These are phyloP conservation scores for Knoxia roxburghii DNA, from an alignment of 257 asterid genomes.

Conservation along the genomic window DNA sequence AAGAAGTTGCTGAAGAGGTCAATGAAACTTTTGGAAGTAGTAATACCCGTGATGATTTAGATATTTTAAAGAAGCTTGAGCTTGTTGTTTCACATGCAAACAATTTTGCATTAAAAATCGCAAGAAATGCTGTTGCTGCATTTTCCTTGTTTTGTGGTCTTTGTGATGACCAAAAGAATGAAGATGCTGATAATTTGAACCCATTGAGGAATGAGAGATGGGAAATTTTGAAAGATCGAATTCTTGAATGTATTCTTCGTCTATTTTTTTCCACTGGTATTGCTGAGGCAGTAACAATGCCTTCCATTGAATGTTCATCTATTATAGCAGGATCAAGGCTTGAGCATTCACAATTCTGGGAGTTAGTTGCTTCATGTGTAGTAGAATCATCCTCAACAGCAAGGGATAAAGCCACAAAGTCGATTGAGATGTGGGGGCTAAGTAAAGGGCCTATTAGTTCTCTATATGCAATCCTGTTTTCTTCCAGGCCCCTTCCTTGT, in stretches of 20 bases:
- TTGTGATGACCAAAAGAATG: slow-evolving; percentile 36
- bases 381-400: slow-evolving; percentile 71
- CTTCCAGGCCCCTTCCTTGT: slow-evolving; percentile 63
- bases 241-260: slow-evolving; percentile 83
- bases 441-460: slow-evolving; percentile 83
- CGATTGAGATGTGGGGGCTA: slow-evolving; percentile 91
- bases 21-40: slow-evolving; percentile 38
- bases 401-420: slow-evolving; percentile 83
- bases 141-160: slow-evolving; percentile 56
- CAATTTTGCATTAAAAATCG: slow-evolving; percentile 53
- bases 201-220: slow-evolving; percentile 59
- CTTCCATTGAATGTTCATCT: slow-evolving; percentile 55
- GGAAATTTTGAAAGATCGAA: slow-evolving; percentile 68
- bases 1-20: slow-evolving; percentile 76
- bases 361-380: slow-evolving; percentile 68
- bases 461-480: slow-evolving; percentile 73
- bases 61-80: slow-evolving; percentile 42
- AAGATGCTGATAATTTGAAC: slow-evolving; percentile 27
- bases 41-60: slow-evolving; percentile 30
- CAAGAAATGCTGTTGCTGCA: slow-evolving; percentile 74
- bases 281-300: slow-evolving; percentile 60
- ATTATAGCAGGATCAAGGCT: slow-evolving; percentile 66
- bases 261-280: slow-evolving; percentile 79
- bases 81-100: slow-evolving; percentile 35
- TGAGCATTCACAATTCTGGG: slow-evolving; percentile 72